Evolutionary conservation across 768 basidiomycete genomes (phyloP).

Genomic region (Trametes elegans): DNA sequence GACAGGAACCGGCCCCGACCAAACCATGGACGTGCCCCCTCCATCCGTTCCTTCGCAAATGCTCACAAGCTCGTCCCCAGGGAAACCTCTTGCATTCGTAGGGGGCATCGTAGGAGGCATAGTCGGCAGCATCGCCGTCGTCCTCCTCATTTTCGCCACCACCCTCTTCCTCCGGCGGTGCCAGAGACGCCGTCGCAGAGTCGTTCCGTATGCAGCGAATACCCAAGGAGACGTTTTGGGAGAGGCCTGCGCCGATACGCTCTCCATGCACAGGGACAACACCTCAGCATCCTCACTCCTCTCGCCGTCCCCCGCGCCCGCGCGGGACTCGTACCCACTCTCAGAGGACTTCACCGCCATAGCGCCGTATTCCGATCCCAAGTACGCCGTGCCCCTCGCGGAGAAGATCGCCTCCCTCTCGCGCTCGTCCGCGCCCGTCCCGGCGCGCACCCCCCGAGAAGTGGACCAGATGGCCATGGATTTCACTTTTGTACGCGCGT

Average conservation of each 20-base stretch:
- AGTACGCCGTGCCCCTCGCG: too few species aligned
- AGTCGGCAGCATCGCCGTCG: background rate
- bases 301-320: background rate
- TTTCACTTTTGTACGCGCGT: background rate
- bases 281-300: conserved; percentile 1
- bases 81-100: background rate
- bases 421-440: too few species aligned
- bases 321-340: background rate
- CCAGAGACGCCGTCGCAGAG: too few species aligned
- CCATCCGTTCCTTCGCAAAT: background rate
- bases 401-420: too few species aligned
- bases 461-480: background rate
- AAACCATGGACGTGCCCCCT: background rate
- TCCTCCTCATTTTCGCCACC: background rate
- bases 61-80: too few species aligned
- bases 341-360: background rate
- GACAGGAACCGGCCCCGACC: too few species aligned
- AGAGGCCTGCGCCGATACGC: background rate
- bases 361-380: conserved; percentile 1
- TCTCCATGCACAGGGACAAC: background rate
- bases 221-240: background rate
- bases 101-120: conserved; percentile 7
- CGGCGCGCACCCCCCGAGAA: background rate
- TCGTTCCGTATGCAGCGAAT: too few species aligned
- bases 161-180: background rate